Evolutionary conservation across 768 basidiomycete genomes (phyloP).

Genomic region (Lactarius tabidus): DNA sequence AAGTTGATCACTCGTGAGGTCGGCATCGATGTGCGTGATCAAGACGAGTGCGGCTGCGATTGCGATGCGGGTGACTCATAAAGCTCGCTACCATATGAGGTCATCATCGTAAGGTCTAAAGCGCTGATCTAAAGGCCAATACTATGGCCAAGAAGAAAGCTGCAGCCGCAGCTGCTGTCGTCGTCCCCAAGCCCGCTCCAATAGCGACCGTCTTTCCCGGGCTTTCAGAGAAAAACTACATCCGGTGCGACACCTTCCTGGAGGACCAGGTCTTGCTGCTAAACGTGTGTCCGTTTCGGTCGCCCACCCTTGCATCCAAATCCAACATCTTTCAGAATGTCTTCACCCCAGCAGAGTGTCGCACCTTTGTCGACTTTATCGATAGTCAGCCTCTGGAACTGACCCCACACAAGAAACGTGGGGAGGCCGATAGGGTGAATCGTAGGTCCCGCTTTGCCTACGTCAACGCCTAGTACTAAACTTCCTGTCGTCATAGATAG

Average conservation of each 20-base stretch:
- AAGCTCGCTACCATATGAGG: neutral
- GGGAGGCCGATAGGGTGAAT: constrained; percentile 69
- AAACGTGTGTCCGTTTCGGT: constrained; percentile 40
- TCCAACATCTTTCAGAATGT: constrained; percentile 40
- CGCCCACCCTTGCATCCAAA: neutral
- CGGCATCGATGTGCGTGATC: constrained; percentile 32
- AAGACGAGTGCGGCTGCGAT: neutral
- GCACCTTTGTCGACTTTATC: constrained; percentile 54
- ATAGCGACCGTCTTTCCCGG: constrained; percentile 7
- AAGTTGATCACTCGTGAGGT: constrained; percentile 74
- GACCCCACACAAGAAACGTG: constrained; percentile 66
- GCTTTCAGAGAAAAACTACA: constrained; percentile 15
- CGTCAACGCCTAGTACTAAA: neutral
- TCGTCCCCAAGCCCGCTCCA: neutral
- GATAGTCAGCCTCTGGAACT: constrained; percentile 57
- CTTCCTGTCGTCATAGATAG: constrained; percentile 42
- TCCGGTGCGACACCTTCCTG: constrained; percentile 35
- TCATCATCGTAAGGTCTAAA: neutral
- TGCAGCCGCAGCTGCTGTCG: neutral
- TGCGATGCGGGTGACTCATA: neutral
- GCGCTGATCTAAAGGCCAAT: neutral
- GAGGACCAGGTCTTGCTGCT: constrained; percentile 64
- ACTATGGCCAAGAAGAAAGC: constrained; percentile 15
- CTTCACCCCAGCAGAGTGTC: constrained; percentile 59
- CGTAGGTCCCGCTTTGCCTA: constrained; percentile 38